phyloP scores from a whole-genome alignment of 2,329 filamentous ascomycete genomes.

The Tolypocladium guangdongense region DNA sequence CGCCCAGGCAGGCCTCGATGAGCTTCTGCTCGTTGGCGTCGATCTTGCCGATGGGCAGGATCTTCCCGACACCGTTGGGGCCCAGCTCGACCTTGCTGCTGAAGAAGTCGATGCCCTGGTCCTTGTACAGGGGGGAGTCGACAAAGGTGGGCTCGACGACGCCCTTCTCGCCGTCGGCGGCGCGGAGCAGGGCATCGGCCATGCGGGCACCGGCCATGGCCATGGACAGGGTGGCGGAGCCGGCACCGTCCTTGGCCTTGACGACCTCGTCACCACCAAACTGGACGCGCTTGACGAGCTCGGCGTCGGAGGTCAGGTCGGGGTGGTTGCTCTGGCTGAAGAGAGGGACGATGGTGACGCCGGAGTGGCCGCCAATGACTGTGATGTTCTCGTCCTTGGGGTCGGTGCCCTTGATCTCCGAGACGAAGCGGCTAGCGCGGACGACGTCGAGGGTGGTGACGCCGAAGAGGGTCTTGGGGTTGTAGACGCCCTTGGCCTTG shows the following conservation, averaged over 20 bases:
- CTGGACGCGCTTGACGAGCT: slow-evolving; percentile 88
- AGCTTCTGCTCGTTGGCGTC: slow-evolving; percentile 82
- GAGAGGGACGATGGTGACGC: slow-evolving; percentile 95
- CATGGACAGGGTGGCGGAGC: slow-evolving; percentile 97
- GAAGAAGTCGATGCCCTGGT: slow-evolving; percentile 96
- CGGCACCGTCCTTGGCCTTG: slow-evolving; percentile 96
- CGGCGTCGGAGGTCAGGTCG: slow-evolving; percentile 66
- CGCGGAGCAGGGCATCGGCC: slow-evolving; percentile 89
- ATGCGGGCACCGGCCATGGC: slow-evolving; percentile 81
- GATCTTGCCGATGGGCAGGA: slow-evolving; percentile 75
- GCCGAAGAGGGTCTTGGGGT: slow-evolving; percentile 98
- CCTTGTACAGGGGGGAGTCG: slow-evolving; percentile 95
- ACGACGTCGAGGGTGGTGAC: slow-evolving; percentile 99
- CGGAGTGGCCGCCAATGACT: slow-evolving; percentile 94
- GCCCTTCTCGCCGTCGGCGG: slow-evolving; percentile 85
- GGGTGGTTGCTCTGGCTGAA: slow-evolving; percentile 89
- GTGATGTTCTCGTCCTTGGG: slow-evolving; percentile 89
- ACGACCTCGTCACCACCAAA: slow-evolving; percentile 99
- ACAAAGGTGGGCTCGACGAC: slow-evolving; percentile 95
- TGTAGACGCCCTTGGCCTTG: slow-evolving; percentile 93
- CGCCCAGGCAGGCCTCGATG: slow-evolving; percentile 71
- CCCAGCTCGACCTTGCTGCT: slow-evolving; percentile 90
- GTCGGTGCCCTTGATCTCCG: slow-evolving; percentile 82
- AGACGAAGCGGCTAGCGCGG: slow-evolving; percentile 95
- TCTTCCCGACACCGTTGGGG: slow-evolving; percentile 91